Evolutionary conservation across 495 filamentous ascomycete species (phyloP).

Genomic region (Penicillium ucsense): DNA sequence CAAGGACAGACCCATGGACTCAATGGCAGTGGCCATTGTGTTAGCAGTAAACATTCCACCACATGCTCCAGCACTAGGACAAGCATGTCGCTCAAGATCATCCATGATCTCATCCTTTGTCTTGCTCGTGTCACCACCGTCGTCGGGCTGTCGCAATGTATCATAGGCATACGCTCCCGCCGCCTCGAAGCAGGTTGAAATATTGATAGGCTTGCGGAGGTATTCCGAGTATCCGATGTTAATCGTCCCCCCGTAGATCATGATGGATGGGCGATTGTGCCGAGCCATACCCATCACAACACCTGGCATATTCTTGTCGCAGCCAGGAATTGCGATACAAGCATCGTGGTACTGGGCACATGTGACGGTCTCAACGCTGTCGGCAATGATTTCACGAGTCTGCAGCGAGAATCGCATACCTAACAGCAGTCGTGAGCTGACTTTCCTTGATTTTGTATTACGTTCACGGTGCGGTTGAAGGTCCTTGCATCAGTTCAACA

Average conservation of each 20-base stretch:
- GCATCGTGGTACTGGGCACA: slow-evolving; percentile 86
- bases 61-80: slow-evolving; percentile 88
- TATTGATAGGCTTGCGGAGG: slow-evolving; percentile 75
- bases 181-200: slow-evolving; percentile 85
- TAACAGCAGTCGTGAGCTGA: too few relatives aligned
- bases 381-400: slow-evolving; percentile 88
- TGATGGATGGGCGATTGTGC: slow-evolving; percentile 79
- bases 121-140: slow-evolving; percentile 46
- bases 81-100: slow-evolving; percentile 77
- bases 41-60: slow-evolving; percentile 98
- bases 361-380: slow-evolving; percentile 87
- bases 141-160: slow-evolving; percentile 47
- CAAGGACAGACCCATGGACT: slow-evolving; percentile 86
- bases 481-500: slow-evolving; percentile 1
- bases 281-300: slow-evolving; percentile 74
- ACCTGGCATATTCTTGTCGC: slow-evolving; percentile 99
- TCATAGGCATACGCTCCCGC: slow-evolving; percentile 79
- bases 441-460: slow-evolving; percentile 29
- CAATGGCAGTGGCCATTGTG: slow-evolving; percentile 93
- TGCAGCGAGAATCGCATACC: slow-evolving; percentile 96
- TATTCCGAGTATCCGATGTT: slow-evolving; percentile 73
- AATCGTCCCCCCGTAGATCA: slow-evolving; percentile 89
- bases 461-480: not conserved
- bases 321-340: slow-evolving; percentile 89
- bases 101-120: slow-evolving; percentile 72